Evolutionary conservation across 2,329 filamentous ascomycete genomes (phyloP).

Genomic region (Monilinia aucupariae): DNA sequence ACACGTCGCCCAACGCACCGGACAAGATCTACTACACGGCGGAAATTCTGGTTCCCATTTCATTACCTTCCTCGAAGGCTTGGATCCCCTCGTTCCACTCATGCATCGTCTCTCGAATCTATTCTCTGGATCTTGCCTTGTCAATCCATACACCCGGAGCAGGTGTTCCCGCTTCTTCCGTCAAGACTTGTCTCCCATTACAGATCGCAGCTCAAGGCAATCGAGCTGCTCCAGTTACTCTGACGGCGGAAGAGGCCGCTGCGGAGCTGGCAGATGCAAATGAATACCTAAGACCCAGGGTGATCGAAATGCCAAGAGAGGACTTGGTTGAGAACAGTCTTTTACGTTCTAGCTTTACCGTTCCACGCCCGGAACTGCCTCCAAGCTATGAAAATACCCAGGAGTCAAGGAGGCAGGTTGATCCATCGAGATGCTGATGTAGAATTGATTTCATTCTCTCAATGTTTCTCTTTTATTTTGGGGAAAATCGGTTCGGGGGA

Average conservation of each 20-base stretch:
- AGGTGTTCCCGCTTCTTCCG: constrained; percentile 36
- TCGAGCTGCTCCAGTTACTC: constrained; percentile 10
- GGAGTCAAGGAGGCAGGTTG: constrained; percentile 9
- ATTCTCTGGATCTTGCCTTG: constrained; percentile 55
- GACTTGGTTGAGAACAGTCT: constrained; percentile 30
- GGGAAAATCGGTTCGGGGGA: not conserved
- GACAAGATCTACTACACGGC: constrained; percentile 47
- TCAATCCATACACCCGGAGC: constrained; percentile 47
- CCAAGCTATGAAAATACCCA: constrained; percentile 31
- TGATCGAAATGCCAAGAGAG: constrained; percentile 29
- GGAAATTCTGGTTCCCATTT: constrained; percentile 57
- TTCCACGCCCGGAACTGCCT: constrained; percentile 24
- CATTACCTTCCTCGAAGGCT: constrained; percentile 53
- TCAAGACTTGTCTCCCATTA: constrained; percentile 29
- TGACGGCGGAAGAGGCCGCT: constrained; percentile 25
- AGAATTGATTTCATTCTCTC: not conserved
- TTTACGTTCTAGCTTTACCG: constrained; percentile 13
- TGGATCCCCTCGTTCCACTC: constrained; percentile 66
- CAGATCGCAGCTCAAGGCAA: constrained; percentile 32
- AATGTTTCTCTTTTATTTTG: not conserved
- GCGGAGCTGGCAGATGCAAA: constrained; percentile 30
- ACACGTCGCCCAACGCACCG: constrained; percentile 14
- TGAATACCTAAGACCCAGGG: constrained; percentile 29
- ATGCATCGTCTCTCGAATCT: constrained; percentile 60
- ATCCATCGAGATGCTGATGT: constrained; percentile 22